Conservation (phyloP, 2,329 filamentous ascomycete genomes). For the Alternaria arbusti region DNA sequence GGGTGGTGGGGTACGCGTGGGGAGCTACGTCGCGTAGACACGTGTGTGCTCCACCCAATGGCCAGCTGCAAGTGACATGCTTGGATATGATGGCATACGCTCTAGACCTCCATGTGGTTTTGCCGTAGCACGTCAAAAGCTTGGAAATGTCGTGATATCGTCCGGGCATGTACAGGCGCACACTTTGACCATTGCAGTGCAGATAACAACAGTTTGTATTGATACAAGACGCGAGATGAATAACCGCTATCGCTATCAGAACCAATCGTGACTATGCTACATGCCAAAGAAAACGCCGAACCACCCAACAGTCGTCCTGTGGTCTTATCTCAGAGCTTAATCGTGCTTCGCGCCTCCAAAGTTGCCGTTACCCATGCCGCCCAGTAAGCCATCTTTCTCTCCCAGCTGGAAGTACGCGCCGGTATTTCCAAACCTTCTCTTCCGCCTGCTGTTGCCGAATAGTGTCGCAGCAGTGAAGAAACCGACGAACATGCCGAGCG, state of each 20-base stretch:
- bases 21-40: conserved; percentile 1
- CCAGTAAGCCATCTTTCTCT: conserved; percentile 71
- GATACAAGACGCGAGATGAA: neutral
- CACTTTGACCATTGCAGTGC: neutral
- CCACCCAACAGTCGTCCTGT: neutral
- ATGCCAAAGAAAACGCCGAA: conserved; percentile 7
- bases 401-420: conserved; percentile 69
- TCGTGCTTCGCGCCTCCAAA: conserved; percentile 45
- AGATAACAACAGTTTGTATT: neutral
- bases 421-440: conserved; percentile 57
- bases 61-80: neutral
- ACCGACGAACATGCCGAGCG: conserved; percentile 63
- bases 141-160: neutral
- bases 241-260: neutral
- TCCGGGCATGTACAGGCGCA: neutral
- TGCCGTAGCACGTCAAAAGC: neutral
- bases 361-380: conserved; percentile 56
- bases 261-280: conserved; percentile 17
- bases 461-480: conserved; percentile 59
- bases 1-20: neutral
- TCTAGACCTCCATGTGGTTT: neutral
- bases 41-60: neutral
- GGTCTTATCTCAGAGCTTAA: conserved; percentile 12
- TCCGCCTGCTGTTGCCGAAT: conserved; percentile 39
- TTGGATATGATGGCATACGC: neutral